A percentile compares a stretch with the other conserved stretches of the same genome.
These are phyloP conservation scores for Bruguiera hainesii DNA, from an alignment of 441 rosid species.

Conservation along the genomic window DNA sequence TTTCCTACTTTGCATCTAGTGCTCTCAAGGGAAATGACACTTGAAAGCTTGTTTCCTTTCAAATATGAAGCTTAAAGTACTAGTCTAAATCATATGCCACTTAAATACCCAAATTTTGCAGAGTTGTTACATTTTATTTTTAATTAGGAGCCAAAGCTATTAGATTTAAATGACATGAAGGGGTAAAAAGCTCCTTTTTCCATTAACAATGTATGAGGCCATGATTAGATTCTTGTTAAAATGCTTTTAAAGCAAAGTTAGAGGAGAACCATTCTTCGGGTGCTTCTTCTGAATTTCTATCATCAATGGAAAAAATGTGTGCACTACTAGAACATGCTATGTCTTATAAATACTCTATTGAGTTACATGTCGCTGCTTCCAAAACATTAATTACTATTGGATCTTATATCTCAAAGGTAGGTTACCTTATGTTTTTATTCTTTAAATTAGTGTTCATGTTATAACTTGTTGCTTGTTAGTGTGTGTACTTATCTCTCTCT, in stretches of 20 bases:
- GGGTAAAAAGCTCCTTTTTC: constrained; percentile 75
- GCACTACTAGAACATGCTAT: constrained; percentile 81
- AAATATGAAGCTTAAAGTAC: constrained; percentile 46
- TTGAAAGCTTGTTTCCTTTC: constrained; percentile 72
- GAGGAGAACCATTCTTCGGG: constrained; percentile 47
- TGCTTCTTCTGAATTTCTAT: constrained; percentile 47
- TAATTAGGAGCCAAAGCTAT: constrained; percentile 72
- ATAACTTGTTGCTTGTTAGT: constrained; percentile 2
- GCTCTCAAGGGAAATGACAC: constrained; percentile 80
- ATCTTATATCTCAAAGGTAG: constrained; percentile 79
- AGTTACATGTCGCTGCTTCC: constrained; percentile 83
- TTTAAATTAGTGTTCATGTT: constrained; percentile 10
- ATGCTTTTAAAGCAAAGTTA: constrained; percentile 80
- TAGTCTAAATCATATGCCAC: not conserved
- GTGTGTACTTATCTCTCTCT: not conserved
- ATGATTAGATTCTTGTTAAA: constrained; percentile 77
- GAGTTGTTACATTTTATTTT: constrained; percentile 61
- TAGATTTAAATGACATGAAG: constrained; percentile 65
- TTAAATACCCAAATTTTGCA: too few species aligned
- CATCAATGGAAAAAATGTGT: constrained; percentile 67
- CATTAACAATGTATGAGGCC: constrained; percentile 61
- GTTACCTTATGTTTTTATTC: constrained; percentile 20
- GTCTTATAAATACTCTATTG: constrained; percentile 81
- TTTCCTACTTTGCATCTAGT: constrained; percentile 6
- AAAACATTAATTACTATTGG: constrained; percentile 74